Base-by-base conservation (phyloP, 805 yeast genomes). In the Candida chauliodis region DNA sequence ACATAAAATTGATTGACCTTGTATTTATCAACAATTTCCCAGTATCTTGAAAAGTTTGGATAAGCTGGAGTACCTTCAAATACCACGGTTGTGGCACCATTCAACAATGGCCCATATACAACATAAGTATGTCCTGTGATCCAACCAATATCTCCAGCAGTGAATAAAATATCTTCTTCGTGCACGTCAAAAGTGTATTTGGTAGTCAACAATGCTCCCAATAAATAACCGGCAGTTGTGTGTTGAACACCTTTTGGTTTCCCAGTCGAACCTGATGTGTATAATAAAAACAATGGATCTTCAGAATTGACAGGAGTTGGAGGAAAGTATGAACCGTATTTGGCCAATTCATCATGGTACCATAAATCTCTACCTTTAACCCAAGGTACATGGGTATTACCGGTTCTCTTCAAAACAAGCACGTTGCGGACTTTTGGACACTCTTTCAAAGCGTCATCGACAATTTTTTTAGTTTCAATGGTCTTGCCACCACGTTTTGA, bases 101-200 rank as follows among this genome's bases (percentile, higher is more conserved):
- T 63, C 33, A 80, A 67, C 50, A 93, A 76, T 29, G 99, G 99
- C 43, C 98, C 98, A 57, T 93, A 93, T 33, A 91, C 77, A 30
- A 88, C 95, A 59, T 91, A 93, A 8, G 97, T 85, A 65, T 93
- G 99, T 51, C 98, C 98, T 13, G 99, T 93, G 60, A 93, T 93
- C 98, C 99, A 93, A 59, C 99, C 98, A 40, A 93, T 88, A 61
- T 93, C 98, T 58, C 98, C 98, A 27, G 98, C 98, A 29, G 98
- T 91, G 72, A 93, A 91, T 45, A 91, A 66, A 30, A 84, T 74
- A 63, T 93, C 98, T 45, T 83, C 84, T 43, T 80, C 80, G 58
- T 88, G 96, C 34, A 93, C 80, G 61, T 95, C 98, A 61, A 93
- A 91, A 33, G 89, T 89, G 66, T 90, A 91, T 67, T 82, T 85